Base-by-base conservation (phyloP, 441 rosid genomes). In the Erysimum pusillum region DNA sequence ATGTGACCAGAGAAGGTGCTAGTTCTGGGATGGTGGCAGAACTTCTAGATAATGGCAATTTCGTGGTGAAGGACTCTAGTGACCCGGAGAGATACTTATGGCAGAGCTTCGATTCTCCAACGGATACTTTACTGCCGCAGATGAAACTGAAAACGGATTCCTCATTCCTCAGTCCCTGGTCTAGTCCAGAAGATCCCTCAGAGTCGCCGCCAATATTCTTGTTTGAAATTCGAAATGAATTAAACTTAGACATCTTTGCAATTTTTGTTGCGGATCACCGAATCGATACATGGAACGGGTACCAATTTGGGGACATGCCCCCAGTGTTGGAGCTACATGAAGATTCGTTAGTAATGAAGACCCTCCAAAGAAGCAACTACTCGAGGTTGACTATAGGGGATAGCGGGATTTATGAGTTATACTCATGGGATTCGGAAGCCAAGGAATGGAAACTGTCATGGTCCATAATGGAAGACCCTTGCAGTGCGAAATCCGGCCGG, bases 281-380 rank as follows among this genome's bases (percentile, higher is more conserved):
- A 49, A 17, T 49, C 12, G 25, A 49, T 18, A 17, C 22, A 17
- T 49, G 54, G 54, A 18, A 18, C 11, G 54, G 54, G 4, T 17
- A 28, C 36, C 60, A 7, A 14, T 54, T 54, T 28, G 60, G 60
- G 10, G 60, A 28, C 38, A 54, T 54, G 60, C 60, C 36, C 5
- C 17, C 17, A 3, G 31, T 54, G 8, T 28, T 54, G 5, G 31
- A 51, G 13, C 56, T 20, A 9, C 4, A 51, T 7, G 56, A 44
- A 44, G 48, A 44, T 44, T 51, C 1, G 28, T 18, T 51, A 4
- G 56, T 9, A 18, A 51, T 51, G 56, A 51, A 4, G 54, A 9
- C 13, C 5, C 13, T 18, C 56, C 31, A 10, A 51, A 51, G 12
- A 7, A 44, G 7, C 48, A 51, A 13, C 31, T 51, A 51, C 56